phyloP scores from a whole-genome alignment of 768 basidiomycete species.

The Termitomyces sp. region DNA sequence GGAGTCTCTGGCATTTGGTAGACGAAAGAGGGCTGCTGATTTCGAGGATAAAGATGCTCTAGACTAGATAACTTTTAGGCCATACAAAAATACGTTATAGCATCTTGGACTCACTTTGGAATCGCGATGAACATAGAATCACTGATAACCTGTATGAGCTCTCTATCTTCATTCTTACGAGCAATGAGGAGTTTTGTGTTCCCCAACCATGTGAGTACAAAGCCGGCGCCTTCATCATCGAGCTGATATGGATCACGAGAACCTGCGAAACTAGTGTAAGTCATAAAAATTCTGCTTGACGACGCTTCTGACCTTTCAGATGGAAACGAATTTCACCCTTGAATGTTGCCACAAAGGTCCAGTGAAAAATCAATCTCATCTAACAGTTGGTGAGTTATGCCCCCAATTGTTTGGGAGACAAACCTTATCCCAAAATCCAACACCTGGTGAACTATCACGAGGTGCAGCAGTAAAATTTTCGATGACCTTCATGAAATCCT shows the following conservation, averaged over 20 bases:
- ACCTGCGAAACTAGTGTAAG: slow-evolving; percentile 37
- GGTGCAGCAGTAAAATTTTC: slow-evolving; percentile 77
- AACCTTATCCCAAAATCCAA: slow-evolving; percentile 97
- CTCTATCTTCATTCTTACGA: slow-evolving; percentile 61
- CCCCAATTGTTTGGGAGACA: slow-evolving; percentile 5
- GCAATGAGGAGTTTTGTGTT: slow-evolving; percentile 66
- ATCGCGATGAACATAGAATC: slow-evolving; percentile 79
- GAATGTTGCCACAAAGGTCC: slow-evolving; percentile 67
- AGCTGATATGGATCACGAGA: slow-evolving; percentile 76
- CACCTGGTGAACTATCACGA: slow-evolving; percentile 70
- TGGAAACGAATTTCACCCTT: slow-evolving; percentile 67
- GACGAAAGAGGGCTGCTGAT: slow-evolving; percentile 11
- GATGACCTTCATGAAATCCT: slow-evolving; percentile 78
- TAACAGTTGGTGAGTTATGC: slow-evolving; percentile 18
- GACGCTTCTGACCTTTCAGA: slow-evolving; percentile 64
- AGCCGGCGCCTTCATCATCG: slow-evolving; percentile 72
- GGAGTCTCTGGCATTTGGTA: slow-evolving; percentile 13
- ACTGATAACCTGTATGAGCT: slow-evolving; percentile 79
- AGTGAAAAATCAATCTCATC: slow-evolving; percentile 80
- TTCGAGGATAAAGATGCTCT: slow-evolving; percentile 15
- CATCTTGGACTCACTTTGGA: slow-evolving; percentile 60
- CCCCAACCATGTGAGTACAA: slow-evolving; percentile 81
- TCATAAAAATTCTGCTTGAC: background rate
- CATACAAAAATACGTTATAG: background rate
- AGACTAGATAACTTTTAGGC: slow-evolving; percentile 9